These are phyloP conservation scores for Mortierella sp. DNA, from an alignment of 371 early-diverging fungal species.

Conservation along the genomic window DNA sequence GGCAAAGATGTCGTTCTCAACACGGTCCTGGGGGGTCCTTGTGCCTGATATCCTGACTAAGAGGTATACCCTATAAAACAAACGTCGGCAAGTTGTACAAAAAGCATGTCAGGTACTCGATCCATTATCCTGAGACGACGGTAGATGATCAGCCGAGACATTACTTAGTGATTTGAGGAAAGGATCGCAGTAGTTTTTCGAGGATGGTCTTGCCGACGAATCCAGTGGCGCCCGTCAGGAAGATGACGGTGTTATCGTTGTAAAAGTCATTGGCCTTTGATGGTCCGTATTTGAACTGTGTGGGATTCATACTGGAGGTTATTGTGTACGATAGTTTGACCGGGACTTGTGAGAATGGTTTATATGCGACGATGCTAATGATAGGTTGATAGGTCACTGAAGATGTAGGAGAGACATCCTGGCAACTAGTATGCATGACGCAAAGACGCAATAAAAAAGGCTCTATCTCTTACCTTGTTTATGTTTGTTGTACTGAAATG, in stretches of 20 bases:
- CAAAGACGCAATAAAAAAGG: too few species aligned
- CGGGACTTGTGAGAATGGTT: background rate
- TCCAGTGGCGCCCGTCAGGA: conserved; percentile 73
- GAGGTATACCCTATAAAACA: conserved; percentile 38
- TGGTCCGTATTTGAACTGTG: conserved; percentile 30
- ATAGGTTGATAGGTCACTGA: too few species aligned
- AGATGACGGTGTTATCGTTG: conserved; percentile 46
- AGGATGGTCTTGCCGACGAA: conserved; percentile 73
- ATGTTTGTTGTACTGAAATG: too few species aligned
- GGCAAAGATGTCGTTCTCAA: conserved; percentile 44
- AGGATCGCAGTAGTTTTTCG: conserved; percentile 62
- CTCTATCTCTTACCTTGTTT: too few species aligned
- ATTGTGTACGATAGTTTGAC: background rate
- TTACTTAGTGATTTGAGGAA: conserved; percentile 51
- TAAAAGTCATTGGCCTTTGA: conserved; percentile 49
- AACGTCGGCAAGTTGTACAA: too few species aligned
- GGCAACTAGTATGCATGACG: too few species aligned
- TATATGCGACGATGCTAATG: too few species aligned
- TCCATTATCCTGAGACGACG: too few species aligned
- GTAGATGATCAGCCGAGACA: too few species aligned
- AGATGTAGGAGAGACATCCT: too few species aligned
- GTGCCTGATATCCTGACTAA: conserved; percentile 45
- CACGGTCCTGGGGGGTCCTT: conserved; percentile 45
- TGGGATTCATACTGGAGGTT: conserved; percentile 8
- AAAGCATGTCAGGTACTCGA: too few species aligned